Base-by-base conservation (phyloP, 2,329 filamentous ascomycete genomes). In the Xylaria sp. region DNA sequence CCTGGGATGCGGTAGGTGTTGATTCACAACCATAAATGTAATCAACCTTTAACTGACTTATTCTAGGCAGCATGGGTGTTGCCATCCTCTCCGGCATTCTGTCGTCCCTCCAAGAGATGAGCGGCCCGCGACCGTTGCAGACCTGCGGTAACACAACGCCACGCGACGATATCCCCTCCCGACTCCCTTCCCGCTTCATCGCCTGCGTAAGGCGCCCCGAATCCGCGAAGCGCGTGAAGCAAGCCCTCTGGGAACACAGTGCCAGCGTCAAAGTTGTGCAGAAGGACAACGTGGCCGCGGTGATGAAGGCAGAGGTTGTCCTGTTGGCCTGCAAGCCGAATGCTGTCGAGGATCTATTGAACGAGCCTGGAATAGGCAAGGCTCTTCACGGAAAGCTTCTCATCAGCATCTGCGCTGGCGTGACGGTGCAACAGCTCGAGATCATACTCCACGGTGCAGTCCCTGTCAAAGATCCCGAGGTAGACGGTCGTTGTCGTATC, bases 51-150 rank as follows among this genome's bases (percentile, higher is more conserved):
- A 55, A 64, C 50, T 63, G 62, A 63, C 50, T 44, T 37, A 28
- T 58, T 4, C 15, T 20, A 94, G 92, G 93, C 73, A 94, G 90
- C 63, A 92, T 97, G 89, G 94, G 94, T 68, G 92, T 93, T 69
- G 93, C 93, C 67, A 94, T 97, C 74, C 88, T 97, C 66, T 90
- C 88, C 64, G 94, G 93, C 72, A 91, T 97, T 77, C 87, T 97
- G 74, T 85, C 88, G 69, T 92, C 92, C 12, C 86, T 96, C 54
- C 83, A 84, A 48, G 85, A 84, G 73, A 82, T 86, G 78, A 84
- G 84, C 64, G 82, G 80, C 28, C 82, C 81, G 60, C 81, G 81
- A 72, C 85, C 81, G 73, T 82, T 83, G 57, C 83, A 83, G 76
- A 80, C 77, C 60, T 82, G 84, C 2, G 80, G 83, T 68, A 78